Evolutionary conservation across 495 filamentous ascomycete genomes (phyloP).

Genomic region (Penicillium desertorum): DNA sequence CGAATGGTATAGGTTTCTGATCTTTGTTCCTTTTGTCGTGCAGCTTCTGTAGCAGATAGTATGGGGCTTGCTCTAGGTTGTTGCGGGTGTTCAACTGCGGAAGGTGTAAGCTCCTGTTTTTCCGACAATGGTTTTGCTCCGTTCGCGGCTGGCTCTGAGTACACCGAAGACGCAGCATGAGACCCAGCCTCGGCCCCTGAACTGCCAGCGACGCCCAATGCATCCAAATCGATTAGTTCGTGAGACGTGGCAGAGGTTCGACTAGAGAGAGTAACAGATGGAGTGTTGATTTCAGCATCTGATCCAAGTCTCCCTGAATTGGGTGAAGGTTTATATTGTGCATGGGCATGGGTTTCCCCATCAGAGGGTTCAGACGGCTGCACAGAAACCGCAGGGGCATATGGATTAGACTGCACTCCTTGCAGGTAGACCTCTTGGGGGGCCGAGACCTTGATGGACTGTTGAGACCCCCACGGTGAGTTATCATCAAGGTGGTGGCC

Average conservation of each 20-base stretch:
- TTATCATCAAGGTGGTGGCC: constrained; percentile 4
- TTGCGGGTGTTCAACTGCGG: background rate
- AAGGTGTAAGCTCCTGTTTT: background rate
- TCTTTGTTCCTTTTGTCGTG: constrained; percentile 46
- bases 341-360: background rate
- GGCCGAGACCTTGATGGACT: constrained; percentile 22
- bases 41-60: constrained; percentile 37
- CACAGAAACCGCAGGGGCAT: constrained; percentile 19
- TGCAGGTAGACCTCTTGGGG: constrained; percentile 23
- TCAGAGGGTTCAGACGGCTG: constrained; percentile 12
- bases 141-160: constrained; percentile 17
- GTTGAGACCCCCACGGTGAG: constrained; percentile 27
- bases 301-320: constrained; percentile 20
- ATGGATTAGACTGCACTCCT: constrained; percentile 21
- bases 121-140: background rate
- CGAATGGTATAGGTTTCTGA: constrained; percentile 71
- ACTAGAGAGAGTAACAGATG: constrained; percentile 28
- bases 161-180: constrained; percentile 15
- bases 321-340: constrained; percentile 11
- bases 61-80: constrained; percentile 11
- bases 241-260: constrained; percentile 39
- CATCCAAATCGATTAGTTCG: constrained; percentile 42
- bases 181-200: constrained; percentile 12
- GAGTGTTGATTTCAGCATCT: constrained; percentile 25
- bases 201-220: constrained; percentile 2